A percentile compares a stretch with the other conserved stretches of the same genome.
Conservation (phyloP, 2,329 filamentous ascomycete genomes). For the Purpureocillium lavendulum region DNA sequence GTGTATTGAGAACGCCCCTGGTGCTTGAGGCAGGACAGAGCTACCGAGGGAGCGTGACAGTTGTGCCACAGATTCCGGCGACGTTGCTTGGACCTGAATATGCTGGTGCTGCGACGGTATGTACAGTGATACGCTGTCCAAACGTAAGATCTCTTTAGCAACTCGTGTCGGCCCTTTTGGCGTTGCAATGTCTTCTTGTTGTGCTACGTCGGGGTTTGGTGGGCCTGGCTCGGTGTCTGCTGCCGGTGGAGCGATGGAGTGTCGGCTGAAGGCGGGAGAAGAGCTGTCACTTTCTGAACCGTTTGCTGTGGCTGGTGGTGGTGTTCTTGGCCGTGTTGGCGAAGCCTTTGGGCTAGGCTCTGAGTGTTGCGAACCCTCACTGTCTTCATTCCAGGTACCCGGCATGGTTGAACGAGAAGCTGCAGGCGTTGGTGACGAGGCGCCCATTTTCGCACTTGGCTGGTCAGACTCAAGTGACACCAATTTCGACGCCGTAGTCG, state of each 20-base stretch:
- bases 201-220: conserved; percentile 10
- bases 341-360: background rate
- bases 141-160: conserved; percentile 44
- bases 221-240: background rate
- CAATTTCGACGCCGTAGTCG: conserved; percentile 1
- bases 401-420: conserved; percentile 31
- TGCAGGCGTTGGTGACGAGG: background rate
- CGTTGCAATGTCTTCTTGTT: conserved; percentile 34
- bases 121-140: conserved; percentile 45
- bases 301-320: background rate
- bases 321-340: no score
- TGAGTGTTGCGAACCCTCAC: conserved; percentile 11
- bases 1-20: conserved; percentile 51
- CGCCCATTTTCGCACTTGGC: background rate
- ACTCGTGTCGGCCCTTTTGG: conserved; percentile 46
- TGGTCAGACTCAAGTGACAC: background rate
- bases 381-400: conserved; percentile 40
- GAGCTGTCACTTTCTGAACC: conserved; percentile 16
- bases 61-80: conserved; percentile 17
- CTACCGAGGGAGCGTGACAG: conserved; percentile 22
- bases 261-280: conserved; percentile 18
- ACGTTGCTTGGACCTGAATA: conserved; percentile 23
- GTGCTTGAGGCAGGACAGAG: conserved; percentile 42
- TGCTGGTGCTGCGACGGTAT: conserved; percentile 42
- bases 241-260: conserved; percentile 8